Evolutionary conservation across 371 early-diverging fungal species (phyloP).

Genomic region (Mucor mucedo): DNA sequence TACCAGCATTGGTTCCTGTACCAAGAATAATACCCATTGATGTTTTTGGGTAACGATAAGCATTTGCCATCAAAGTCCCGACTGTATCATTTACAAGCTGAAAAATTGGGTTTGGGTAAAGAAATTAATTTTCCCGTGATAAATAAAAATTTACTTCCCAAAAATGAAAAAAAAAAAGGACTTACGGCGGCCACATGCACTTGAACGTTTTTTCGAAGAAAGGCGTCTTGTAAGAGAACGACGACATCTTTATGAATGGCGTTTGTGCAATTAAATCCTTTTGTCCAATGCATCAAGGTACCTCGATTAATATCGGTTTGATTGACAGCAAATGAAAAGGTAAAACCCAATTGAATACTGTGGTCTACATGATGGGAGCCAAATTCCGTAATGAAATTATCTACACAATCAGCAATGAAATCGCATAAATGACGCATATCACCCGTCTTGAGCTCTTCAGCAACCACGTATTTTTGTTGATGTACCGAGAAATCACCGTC

Average conservation of each 20-base stretch:
- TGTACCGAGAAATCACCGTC: constrained; percentile 60
- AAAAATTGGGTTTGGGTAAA: background rate
- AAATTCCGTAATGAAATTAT: constrained; percentile 69
- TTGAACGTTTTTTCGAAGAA: constrained; percentile 72
- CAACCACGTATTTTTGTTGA: constrained; percentile 28
- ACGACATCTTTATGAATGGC: constrained; percentile 80
- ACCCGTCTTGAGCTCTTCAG: constrained; percentile 41
- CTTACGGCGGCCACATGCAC: constrained; percentile 77
- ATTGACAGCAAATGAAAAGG: constrained; percentile 91
- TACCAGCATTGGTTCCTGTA: constrained; percentile 91
- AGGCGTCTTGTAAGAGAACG: constrained; percentile 83
- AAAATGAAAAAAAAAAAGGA: background rate
- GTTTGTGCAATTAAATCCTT: constrained; percentile 81
- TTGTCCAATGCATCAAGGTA: constrained; percentile 84
- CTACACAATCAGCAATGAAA: constrained; percentile 88
- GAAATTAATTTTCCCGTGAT: background rate
- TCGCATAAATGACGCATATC: constrained; percentile 73
- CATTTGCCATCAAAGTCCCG: constrained; percentile 89
- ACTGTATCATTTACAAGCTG: constrained; percentile 95
- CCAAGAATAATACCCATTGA: constrained; percentile 92
- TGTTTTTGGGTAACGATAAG: constrained; percentile 80
- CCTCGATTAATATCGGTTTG: constrained; percentile 83
- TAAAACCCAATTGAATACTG: constrained; percentile 75
- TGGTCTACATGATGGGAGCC: constrained; percentile 27
- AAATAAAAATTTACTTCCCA: background rate